phyloP scores from a whole-genome alignment of 2,329 filamentous ascomycete species.

The Penicillium sp. region DNA sequence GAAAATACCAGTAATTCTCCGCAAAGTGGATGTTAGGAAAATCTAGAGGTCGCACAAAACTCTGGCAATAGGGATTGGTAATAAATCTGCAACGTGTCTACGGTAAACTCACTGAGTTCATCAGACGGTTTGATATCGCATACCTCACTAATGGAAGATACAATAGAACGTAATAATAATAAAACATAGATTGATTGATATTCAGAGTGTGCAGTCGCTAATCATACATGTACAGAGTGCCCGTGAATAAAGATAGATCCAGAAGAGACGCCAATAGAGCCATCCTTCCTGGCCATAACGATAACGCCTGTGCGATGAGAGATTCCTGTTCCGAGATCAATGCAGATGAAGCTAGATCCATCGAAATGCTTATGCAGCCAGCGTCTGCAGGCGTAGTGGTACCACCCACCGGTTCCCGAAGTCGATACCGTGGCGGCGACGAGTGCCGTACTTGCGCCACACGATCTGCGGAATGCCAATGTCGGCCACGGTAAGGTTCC shows the following conservation, averaged over 20 bases:
- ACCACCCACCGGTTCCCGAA: constrained; percentile 89
- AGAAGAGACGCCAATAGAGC: background rate
- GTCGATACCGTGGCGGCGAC: constrained; percentile 81
- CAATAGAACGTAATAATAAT: background rate
- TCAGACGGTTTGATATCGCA: background rate
- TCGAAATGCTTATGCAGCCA: constrained; percentile 31
- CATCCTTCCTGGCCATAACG: background rate
- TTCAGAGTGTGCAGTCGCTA: constrained; percentile 10
- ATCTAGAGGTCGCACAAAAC: too few relatives aligned
- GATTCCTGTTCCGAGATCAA: background rate
- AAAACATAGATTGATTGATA: background rate
- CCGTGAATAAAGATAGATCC: background rate
- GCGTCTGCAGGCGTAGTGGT: constrained; percentile 61
- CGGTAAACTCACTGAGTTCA: background rate
- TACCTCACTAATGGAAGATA: background rate
- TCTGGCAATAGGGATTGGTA: background rate
- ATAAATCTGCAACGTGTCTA: background rate
- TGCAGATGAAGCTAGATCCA: background rate
- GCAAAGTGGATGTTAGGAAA: background rate
- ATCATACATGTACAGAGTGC: constrained; percentile 11
- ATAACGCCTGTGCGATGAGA: constrained; percentile 9
- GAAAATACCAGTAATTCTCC: background rate
- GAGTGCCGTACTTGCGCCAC: constrained; percentile 83
- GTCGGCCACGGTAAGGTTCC: constrained; percentile 84
- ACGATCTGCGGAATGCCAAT: constrained; percentile 82